These are phyloP conservation scores for Starmerella floricola DNA, from an alignment of 805 yeast genomes.

Conservation along the genomic window DNA sequence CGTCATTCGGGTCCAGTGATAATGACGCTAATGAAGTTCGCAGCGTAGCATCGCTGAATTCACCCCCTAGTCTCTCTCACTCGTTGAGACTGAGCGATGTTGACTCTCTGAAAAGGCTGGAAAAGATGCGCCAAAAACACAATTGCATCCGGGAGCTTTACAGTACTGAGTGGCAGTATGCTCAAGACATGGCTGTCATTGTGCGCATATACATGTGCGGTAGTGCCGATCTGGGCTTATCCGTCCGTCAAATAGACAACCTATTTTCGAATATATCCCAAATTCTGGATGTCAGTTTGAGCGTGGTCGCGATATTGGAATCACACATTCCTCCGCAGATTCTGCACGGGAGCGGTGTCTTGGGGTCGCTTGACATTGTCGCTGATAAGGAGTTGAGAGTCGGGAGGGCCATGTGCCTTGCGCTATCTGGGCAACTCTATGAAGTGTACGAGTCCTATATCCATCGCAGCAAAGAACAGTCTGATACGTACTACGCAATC, in stretches of 20 bases:
- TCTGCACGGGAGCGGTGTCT: conserved; percentile 19
- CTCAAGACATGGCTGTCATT: conserved; percentile 30
- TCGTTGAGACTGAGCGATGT: not conserved
- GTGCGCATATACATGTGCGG: conserved; percentile 27
- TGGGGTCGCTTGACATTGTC: conserved; percentile 12
- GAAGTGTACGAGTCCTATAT: conserved; percentile 28
- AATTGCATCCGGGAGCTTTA: conserved; percentile 30
- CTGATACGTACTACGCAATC: conserved; percentile 17
- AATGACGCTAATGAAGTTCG: not conserved
- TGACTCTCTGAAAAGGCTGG: not conserved
- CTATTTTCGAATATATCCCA: conserved; percentile 29
- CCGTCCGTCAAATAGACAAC: conserved; percentile 22
- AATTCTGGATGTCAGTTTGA: conserved; percentile 25
- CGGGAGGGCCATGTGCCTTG: conserved; percentile 27
- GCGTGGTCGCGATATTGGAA: conserved; percentile 25
- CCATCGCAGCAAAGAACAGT: conserved; percentile 25
- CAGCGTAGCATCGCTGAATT: not conserved
- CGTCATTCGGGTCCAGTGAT: not conserved
- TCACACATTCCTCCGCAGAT: conserved; percentile 25
- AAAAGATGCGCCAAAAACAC: conserved; percentile 18
- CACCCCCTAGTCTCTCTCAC: conserved; percentile 9
- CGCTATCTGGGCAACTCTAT: conserved; percentile 26
- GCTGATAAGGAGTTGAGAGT: conserved; percentile 23
- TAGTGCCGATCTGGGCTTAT: conserved; percentile 23
- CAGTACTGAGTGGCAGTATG: conserved; percentile 30